A percentile compares a stretch with the other conserved stretches of the same genome.
Evolutionary conservation across 2,329 filamentous ascomycete species (phyloP).

Genomic region (Venturia pyrina): DNA sequence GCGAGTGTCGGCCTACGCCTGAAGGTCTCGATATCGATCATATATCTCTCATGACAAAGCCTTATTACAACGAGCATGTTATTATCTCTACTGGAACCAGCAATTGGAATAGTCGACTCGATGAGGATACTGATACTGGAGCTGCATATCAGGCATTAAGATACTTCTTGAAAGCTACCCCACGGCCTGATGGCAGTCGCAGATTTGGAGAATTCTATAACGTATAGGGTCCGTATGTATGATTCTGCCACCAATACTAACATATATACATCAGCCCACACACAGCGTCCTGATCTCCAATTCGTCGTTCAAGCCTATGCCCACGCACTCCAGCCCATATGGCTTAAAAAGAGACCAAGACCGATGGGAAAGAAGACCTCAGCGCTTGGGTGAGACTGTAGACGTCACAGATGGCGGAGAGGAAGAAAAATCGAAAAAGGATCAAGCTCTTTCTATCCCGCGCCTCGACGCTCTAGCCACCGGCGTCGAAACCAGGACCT

Average conservation of each 20-base stretch:
- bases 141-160: not conserved
- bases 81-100: constrained; percentile 69
- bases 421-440: not conserved
- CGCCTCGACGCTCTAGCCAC: not conserved
- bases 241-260: not conserved
- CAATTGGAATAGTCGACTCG: constrained; percentile 78
- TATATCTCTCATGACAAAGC: constrained; percentile 60
- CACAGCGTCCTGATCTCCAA: constrained; percentile 71
- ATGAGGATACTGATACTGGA: constrained; percentile 48
- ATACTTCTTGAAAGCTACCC: not conserved
- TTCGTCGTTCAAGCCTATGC: constrained; percentile 56
- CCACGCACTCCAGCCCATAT: too few species aligned
- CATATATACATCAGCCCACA: constrained; percentile 52
- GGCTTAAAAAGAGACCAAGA: not conserved
- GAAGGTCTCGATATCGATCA: constrained; percentile 63
- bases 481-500: not conserved
- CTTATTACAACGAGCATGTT: constrained; percentile 70
- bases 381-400: not conserved
- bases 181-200: not conserved
- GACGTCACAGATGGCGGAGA: not conserved
- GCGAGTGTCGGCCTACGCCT: constrained; percentile 60
- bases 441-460: not conserved
- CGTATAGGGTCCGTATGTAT: not conserved
- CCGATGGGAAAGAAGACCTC: not conserved
- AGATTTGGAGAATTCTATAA: constrained; percentile 6